Percentiles rank a stretch among this genome's conserved stretches.
Evolutionary conservation across 371 early-diverging fungal species (phyloP).

Genomic region (Mucor velutinosus): DNA sequence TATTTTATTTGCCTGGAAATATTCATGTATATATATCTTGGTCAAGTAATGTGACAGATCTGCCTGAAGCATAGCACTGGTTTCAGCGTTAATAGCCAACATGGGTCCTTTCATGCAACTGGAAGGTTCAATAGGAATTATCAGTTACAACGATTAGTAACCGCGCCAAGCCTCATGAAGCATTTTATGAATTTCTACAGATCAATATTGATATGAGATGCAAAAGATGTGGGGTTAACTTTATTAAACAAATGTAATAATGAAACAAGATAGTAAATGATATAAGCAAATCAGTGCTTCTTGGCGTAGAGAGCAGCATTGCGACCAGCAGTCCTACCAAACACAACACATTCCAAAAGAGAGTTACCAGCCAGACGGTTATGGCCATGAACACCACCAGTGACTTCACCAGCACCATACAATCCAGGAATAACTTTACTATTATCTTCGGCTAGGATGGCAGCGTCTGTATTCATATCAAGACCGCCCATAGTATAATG

Average conservation of each 20-base stretch:
- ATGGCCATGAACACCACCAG: slow-evolving; percentile 82
- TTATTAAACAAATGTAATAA: neutral
- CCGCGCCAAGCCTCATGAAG: no score
- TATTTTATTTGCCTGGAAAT: no score
- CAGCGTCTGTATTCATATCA: slow-evolving; percentile 59
- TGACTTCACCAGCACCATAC: slow-evolving; percentile 80
- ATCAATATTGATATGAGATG: no score
- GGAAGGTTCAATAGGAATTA: no score
- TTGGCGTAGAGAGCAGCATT: slow-evolving; percentile 43
- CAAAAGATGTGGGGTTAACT: neutral
- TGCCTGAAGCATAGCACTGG: no score
- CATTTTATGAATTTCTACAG: no score
- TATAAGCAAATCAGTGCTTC: slow-evolving; percentile 1
- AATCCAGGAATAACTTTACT: slow-evolving; percentile 47
- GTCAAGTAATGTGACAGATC: no score
- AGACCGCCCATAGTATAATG: slow-evolving; percentile 91
- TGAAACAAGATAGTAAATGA: neutral
- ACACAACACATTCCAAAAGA: slow-evolving; percentile 84
- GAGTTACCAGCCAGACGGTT: slow-evolving; percentile 86
- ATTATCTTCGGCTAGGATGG: slow-evolving; percentile 23
- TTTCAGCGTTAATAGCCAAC: no score
- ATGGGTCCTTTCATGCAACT: no score
- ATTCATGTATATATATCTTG: no score
- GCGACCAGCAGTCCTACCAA: slow-evolving; percentile 77
- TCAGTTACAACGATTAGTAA: no score